A percentile compares a stretch with the other conserved stretches of the same genome.
Evolutionary conservation across 176 grass and related monocot genomes (phyloP).

Genomic region (Aegilops speltoides): DNA sequence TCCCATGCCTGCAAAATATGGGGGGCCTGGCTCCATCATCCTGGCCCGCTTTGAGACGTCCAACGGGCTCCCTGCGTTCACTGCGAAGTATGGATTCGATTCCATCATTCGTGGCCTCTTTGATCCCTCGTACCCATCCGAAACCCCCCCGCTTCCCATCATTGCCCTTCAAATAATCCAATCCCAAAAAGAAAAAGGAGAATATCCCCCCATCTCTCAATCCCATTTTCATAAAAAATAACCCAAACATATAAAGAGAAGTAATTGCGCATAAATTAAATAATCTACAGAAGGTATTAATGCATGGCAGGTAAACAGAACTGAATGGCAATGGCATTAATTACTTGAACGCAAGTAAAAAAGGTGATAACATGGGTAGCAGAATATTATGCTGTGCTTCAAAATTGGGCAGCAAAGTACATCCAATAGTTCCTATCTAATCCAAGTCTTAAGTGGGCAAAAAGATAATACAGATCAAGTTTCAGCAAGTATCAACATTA

Average conservation of each 20-base stretch:
- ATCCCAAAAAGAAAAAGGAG: conserved; percentile 80
- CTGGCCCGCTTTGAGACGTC: conserved; percentile 80
- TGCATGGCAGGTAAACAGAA: not conserved
- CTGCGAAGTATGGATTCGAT: conserved; percentile 99
- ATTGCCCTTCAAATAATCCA: conserved; percentile 90
- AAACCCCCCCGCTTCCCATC: conserved; percentile 85
- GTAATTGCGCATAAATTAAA: conserved; percentile 24
- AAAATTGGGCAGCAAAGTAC: not conserved
- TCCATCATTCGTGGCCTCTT: conserved; percentile 99
- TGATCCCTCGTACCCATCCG: conserved; percentile 94
- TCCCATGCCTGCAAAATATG: conserved; percentile 54
- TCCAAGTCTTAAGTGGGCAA: not conserved
- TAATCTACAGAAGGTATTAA: not conserved
- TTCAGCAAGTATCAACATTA: not conserved
- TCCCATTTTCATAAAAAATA: conserved; percentile 63
- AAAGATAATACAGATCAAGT: not conserved
- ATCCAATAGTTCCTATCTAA: not conserved
- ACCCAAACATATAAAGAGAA: conserved; percentile 50
- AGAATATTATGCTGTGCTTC: not conserved
- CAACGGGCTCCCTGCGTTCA: conserved; percentile 56
- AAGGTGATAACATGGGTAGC: not conserved
- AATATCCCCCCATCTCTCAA: conserved; percentile 85
- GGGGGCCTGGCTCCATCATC: conserved; percentile 55
- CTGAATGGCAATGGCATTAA: not conserved
- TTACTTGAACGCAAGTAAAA: not conserved